These are phyloP conservation scores for Cystofilobasidium macerans DNA, from an alignment of 768 basidiomycete genomes.

Conservation along the genomic window DNA sequence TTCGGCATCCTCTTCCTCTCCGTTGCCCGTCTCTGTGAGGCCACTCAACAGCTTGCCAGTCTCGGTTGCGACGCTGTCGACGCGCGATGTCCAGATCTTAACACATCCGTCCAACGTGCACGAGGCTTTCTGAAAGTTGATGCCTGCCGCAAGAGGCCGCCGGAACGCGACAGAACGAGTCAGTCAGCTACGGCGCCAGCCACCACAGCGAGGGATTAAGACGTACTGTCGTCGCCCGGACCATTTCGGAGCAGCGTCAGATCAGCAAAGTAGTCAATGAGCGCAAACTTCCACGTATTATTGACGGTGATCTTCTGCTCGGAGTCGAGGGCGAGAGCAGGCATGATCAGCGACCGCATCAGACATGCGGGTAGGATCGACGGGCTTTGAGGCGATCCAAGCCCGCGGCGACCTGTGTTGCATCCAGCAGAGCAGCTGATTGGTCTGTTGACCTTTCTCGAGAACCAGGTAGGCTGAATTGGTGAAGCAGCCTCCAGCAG, in stretches of 20 bases:
- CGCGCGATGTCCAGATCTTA: conserved; percentile 97
- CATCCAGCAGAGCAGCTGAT: no score
- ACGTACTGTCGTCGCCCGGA: conserved; percentile 54
- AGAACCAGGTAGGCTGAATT: no score
- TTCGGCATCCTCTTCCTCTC: conserved; percentile 32
- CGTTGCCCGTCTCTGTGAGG: conserved; percentile 60
- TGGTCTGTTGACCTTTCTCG: no score
- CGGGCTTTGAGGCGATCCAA: no score
- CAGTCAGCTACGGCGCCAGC: no score
- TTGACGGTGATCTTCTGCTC: conserved; percentile 91
- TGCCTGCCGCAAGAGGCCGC: conserved; percentile 38
- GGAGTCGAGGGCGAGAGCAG: neutral
- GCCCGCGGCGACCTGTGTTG: no score
- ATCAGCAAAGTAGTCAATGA: conserved; percentile 98
- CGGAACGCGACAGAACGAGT: neutral
- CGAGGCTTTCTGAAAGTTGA: conserved; percentile 98
- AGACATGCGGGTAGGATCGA: no score
- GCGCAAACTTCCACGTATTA: conserved; percentile 94
- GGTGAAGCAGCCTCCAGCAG: no score
- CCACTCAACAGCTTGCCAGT: conserved; percentile 91
- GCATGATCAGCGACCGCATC: no score
- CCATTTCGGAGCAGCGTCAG: conserved; percentile 90
- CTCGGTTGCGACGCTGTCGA: conserved; percentile 92
- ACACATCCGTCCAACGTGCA: conserved; percentile 97
- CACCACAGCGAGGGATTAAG: no score